phyloP scores from a whole-genome alignment of 352 stramenopile genomes.

The Pythium aphanidermatum region DNA sequence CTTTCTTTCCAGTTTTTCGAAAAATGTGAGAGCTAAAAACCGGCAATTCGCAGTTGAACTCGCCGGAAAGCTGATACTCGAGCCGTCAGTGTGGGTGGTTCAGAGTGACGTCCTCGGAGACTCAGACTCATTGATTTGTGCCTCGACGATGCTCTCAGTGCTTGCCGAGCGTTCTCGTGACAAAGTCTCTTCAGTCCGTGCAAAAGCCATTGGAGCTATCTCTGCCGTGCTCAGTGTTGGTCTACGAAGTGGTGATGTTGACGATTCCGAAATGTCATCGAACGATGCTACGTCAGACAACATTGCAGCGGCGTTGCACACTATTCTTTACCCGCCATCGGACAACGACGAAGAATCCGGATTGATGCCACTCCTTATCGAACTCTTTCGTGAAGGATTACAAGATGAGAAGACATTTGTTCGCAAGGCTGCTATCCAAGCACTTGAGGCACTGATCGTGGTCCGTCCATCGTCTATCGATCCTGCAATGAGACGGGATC shows the following conservation, averaged over 20 bases:
- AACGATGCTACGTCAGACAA: conserved; percentile 25
- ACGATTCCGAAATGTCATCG: conserved; percentile 5
- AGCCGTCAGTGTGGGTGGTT: conserved; percentile 53
- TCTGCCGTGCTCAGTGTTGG: conserved; percentile 53
- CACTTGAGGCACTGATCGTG: conserved; percentile 61
- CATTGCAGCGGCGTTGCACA: conserved; percentile 43
- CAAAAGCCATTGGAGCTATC: conserved; percentile 74
- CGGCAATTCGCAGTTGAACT: conserved; percentile 80
- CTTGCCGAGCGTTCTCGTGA: conserved; percentile 69
- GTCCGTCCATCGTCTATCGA: conserved; percentile 42
- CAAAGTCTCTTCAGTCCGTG: conserved; percentile 72
- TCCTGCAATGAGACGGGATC: conserved; percentile 47
- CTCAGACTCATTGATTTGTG: conserved; percentile 38
- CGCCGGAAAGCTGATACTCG: conserved; percentile 52
- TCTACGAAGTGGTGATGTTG: conserved; percentile 26
- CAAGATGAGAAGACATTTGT: conserved; percentile 83
- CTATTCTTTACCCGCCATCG: conserved; percentile 38
- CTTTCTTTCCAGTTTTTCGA: conserved; percentile 74
- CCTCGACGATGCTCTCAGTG: conserved; percentile 56
- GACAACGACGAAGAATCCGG: conserved; percentile 43
- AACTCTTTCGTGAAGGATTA: conserved; percentile 68
- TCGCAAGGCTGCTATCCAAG: conserved; percentile 70
- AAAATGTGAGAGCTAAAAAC: conserved; percentile 66
- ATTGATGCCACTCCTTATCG: conserved; percentile 60
- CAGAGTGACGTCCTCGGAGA: neutral